Evolutionary conservation across 1,284 basidiomycete species (phyloP).

Genomic region (Phenoliferia sp.): DNA sequence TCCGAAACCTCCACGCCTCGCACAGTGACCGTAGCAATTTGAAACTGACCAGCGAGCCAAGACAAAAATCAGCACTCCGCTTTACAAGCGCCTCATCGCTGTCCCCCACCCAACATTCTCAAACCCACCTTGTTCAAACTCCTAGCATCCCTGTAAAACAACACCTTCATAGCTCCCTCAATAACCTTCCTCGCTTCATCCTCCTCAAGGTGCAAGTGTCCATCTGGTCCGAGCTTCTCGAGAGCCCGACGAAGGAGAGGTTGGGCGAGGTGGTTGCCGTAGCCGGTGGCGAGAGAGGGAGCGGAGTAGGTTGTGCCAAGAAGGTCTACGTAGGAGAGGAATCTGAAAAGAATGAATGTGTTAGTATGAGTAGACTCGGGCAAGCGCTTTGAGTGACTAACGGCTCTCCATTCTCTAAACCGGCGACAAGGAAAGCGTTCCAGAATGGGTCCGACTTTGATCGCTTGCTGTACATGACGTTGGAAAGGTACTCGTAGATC

Average conservation of each 20-base stretch:
- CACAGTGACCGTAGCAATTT: conserved; percentile 84
- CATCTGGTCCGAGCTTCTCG: conserved; percentile 49
- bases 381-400: not conserved
- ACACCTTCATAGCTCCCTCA: conserved; percentile 83
- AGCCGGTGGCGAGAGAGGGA: conserved; percentile 93
- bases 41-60: conserved; percentile 60
- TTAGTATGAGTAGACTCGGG: not conserved
- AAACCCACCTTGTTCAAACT: conserved; percentile 80
- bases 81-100: not conserved
- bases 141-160: conserved; percentile 95
- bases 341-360: conserved; percentile 49
- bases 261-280: conserved; percentile 90
- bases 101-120: not conserved
- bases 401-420: conserved; percentile 57
- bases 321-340: conserved; percentile 93
- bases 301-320: conserved; percentile 92
- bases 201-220: conserved; percentile 67
- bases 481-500: conserved; percentile 87
- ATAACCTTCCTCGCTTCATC: conserved; percentile 75
- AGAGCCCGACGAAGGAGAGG: conserved; percentile 86
- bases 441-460: conserved; percentile 90
- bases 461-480: conserved; percentile 85
- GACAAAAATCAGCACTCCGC: not conserved
- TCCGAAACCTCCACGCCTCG: conserved; percentile 73
- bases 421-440: conserved; percentile 94